Percentiles rank a stretch among this genome's conserved stretches.
phyloP scores from a whole-genome alignment of 495 filamentous ascomycete species.

The Podospora conica region DNA sequence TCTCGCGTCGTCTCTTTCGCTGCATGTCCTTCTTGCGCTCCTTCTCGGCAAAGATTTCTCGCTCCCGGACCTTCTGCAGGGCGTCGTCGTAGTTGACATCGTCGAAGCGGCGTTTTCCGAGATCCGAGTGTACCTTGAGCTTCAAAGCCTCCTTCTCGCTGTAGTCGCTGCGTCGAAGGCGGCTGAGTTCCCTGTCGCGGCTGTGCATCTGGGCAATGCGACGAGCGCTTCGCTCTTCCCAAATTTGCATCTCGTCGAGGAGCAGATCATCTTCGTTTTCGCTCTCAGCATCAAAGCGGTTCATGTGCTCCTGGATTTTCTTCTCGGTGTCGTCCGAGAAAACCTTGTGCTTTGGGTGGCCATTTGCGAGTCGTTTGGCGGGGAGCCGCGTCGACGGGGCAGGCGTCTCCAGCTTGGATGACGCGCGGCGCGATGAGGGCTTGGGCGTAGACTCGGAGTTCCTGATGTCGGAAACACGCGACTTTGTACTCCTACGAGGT shows the following conservation, averaged over 20 bases:
- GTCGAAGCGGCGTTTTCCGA: conserved; percentile 46
- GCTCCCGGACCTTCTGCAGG: conserved; percentile 76
- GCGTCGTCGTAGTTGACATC: conserved; percentile 55
- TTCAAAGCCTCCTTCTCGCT: conserved; percentile 28
- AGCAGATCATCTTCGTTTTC: conserved; percentile 59
- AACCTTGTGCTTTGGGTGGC: conserved; percentile 45
- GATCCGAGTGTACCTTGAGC: conserved; percentile 40
- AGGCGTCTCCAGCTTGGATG: conserved; percentile 40
- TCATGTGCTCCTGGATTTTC: conserved; percentile 56
- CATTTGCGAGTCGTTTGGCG: conserved; percentile 46
- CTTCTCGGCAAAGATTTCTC: conserved; percentile 89
- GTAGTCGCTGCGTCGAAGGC: conserved; percentile 45
- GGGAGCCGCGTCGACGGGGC: conserved; percentile 41
- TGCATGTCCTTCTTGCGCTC: conserved; percentile 99
- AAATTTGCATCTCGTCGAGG: conserved; percentile 50
- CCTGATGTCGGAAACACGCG: conserved; percentile 35
- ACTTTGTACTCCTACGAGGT: conserved; percentile 39
- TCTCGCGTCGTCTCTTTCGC: conserved; percentile 91
- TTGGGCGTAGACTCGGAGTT: conserved; percentile 35
- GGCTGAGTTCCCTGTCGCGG: conserved; percentile 49
- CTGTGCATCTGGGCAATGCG: conserved; percentile 54
- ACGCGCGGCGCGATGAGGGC: conserved; percentile 33
- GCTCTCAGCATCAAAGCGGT: conserved; percentile 64
- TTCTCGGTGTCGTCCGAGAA: conserved; percentile 62
- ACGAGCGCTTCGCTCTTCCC: conserved; percentile 49